These are phyloP conservation scores for Talaromyces albobiverticillius DNA, from an alignment of 2,329 filamentous ascomycete species.

Conservation along the genomic window DNA sequence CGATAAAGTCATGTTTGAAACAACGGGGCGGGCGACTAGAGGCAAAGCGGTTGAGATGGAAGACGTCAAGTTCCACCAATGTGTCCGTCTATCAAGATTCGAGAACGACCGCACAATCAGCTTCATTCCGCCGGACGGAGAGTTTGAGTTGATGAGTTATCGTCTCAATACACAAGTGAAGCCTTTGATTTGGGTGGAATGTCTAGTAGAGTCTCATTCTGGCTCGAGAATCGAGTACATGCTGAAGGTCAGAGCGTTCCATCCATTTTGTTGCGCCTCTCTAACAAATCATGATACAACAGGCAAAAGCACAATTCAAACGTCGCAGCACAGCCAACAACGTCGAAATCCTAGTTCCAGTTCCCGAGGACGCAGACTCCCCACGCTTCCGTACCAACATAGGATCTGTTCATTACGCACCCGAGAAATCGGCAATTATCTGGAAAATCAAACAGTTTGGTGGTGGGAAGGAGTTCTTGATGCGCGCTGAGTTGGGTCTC, in stretches of 20 bases:
- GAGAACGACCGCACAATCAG: constrained; percentile 98
- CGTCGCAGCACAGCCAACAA: constrained; percentile 97
- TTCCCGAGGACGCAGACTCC: constrained; percentile 94
- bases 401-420: constrained; percentile 93
- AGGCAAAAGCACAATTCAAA: constrained; percentile 95
- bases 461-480: constrained; percentile 96
- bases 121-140: constrained; percentile 96
- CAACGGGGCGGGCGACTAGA: constrained; percentile 85
- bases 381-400: constrained; percentile 97
- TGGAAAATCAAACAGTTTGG: constrained; percentile 99
- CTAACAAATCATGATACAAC: not conserved
- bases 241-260: constrained; percentile 76
- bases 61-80: constrained; percentile 99
- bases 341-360: constrained; percentile 94
- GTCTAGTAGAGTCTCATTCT: constrained; percentile 92
- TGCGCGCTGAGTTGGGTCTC: constrained; percentile 92
- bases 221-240: constrained; percentile 97
- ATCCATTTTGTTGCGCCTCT: not conserved
- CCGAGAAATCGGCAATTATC: constrained; percentile 94
- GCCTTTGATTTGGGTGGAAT: constrained; percentile 98
- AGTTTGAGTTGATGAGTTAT: constrained; percentile 99
- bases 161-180: constrained; percentile 98
- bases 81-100: constrained; percentile 89
- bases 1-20: constrained; percentile 99
- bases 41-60: constrained; percentile 99